Base-by-base conservation (phyloP, 2,329 filamentous ascomycete species). In the Daldinia sp. region DNA sequence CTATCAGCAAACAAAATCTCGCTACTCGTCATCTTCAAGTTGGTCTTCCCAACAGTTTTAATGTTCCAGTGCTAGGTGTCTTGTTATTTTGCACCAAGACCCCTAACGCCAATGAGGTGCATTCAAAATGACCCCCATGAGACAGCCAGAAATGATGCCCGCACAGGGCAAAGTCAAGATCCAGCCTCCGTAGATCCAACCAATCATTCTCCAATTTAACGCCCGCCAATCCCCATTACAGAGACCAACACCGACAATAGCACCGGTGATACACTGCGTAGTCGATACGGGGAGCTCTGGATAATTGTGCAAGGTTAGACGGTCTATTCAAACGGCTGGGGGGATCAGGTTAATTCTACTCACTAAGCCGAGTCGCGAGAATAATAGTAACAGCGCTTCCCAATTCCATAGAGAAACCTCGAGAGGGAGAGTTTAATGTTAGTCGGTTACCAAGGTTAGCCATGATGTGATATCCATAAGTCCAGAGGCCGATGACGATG, bases 391-490 rank as follows among this genome's bases (percentile, higher is more conserved):
- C 81, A 30, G 86, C 85, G 23, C 83, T 82, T 32, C 85, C 86
- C 50, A 88, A 79, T 74, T 88, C 85, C 83, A 86, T 86, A 34
- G 80, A 84, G 76, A 83, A 85, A 48, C 86, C 85, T 70, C 85
- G 82, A 1, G 82, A 80, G 3, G 86, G 86, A 0, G 85, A 87
- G 78, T 87, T 85, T n/a, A 86, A 81, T 9, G 86, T 88, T 63
- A 88, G 80, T 66, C 83, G 82, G 77, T 88, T 88, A 58, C 86
- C 86, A 63, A 88, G 78, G 70, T 85, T 84, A 39, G 82, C 80
- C 85, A 89, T 89, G 74, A 89, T 87, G 73, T 87, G 85, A 74
- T 88, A 88, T 1, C 85, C 86, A 66, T 87, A 81, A 25, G 85
- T 86, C 81, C 84, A 85, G 61, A 87, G 79, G 63, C 86, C 86